phyloP scores from a whole-genome alignment of 257 asterid species.

The Scutellaria galericulata region DNA sequence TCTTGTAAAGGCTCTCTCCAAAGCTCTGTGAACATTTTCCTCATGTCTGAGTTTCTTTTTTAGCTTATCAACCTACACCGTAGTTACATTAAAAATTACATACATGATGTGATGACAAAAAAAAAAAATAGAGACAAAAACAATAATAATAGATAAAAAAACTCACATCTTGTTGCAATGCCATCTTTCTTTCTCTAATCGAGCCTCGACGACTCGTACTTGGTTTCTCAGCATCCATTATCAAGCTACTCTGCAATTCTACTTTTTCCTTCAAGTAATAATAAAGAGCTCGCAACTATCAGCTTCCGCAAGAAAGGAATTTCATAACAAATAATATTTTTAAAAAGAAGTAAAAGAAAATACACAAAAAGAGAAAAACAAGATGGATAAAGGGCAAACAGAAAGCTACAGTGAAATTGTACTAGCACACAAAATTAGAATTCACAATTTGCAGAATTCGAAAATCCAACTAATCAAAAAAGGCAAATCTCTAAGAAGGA shows the following conservation, averaged over 20 bases:
- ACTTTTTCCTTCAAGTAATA: conserved; percentile 54
- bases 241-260: conserved; percentile 48
- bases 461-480: conserved; percentile 23
- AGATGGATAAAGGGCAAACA: conserved; percentile 41
- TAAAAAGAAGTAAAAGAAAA: conserved; percentile 28
- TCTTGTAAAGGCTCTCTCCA: conserved; percentile 88
- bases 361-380: not conserved
- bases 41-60: conserved; percentile 89
- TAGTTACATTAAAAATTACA: not conserved
- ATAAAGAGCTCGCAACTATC: conserved; percentile 40
- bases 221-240: conserved; percentile 58
- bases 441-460: conserved; percentile 33
- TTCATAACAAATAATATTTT: conserved; percentile 9
- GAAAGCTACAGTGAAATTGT: conserved; percentile 32
- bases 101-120: no score
- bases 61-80: conserved; percentile 75
- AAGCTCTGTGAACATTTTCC: conserved; percentile 92
- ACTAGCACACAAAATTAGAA: conserved; percentile 31
- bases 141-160: not conserved
- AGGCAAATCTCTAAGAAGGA: no score
- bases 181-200: conserved; percentile 69
- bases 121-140: not conserved
- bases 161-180: conserved; percentile 82
- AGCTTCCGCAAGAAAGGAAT: conserved; percentile 55
- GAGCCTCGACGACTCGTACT: conserved; percentile 48